Percentiles rank a stretch among this genome's conserved stretches.
Conservation (phyloP, 2,329 filamentous ascomycete species). For the Ophiostoma ulmi region DNA sequence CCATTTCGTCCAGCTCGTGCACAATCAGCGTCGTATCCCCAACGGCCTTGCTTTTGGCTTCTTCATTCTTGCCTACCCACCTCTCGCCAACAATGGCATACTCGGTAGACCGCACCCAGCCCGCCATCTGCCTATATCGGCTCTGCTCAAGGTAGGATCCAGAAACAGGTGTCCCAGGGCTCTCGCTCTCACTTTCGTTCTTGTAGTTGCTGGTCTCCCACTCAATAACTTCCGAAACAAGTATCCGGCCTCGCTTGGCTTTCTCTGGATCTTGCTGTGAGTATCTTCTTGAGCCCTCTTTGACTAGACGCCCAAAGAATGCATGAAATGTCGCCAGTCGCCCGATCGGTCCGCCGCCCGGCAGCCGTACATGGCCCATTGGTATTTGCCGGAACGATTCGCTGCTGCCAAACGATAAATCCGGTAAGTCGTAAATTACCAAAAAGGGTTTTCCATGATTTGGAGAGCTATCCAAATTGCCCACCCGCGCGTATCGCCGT, state of each 20-base stretch:
- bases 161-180: not conserved
- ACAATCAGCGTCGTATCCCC: not conserved
- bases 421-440: conserved; percentile 25
- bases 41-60: not conserved
- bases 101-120: conserved; percentile 10
- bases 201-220: not conserved
- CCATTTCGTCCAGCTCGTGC: not conserved
- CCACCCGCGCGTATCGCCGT: conserved; percentile 25
- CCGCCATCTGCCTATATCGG: conserved; percentile 7
- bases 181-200: not conserved
- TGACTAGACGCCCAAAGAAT: not conserved
- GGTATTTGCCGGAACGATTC: conserved; percentile 24
- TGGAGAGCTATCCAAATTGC: not conserved
- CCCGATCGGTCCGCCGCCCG: conserved; percentile 26
- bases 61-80: not conserved
- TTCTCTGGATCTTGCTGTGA: not conserved
- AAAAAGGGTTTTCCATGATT: conserved; percentile 16
- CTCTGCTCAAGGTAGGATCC: conserved; percentile 7
- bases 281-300: not conserved
- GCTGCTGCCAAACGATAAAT: conserved; percentile 16
- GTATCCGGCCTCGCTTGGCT: not conserved
- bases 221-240: not conserved
- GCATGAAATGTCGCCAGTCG: conserved; percentile 22
- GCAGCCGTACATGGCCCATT: conserved; percentile 24
- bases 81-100: conserved; percentile 8